phyloP scores from a whole-genome alignment of 2,329 filamentous ascomycete species.

The Xylariales sp. region DNA sequence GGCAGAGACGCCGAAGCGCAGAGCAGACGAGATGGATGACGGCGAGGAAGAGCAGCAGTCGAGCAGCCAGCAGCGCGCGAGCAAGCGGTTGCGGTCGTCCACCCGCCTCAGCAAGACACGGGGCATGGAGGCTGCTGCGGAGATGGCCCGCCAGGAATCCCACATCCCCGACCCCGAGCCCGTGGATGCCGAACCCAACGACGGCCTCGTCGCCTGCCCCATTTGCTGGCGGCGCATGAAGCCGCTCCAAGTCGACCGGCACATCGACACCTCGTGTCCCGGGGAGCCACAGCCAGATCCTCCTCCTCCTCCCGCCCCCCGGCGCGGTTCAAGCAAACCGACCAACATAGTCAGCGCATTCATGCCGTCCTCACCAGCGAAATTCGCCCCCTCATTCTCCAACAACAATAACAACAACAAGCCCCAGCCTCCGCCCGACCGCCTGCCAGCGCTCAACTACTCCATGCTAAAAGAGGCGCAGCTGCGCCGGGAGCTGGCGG shows the following conservation, averaged over 20 bases:
- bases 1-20: constrained; percentile 63
- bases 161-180: constrained; percentile 42
- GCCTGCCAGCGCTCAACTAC: constrained; percentile 86
- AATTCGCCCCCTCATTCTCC: constrained; percentile 29
- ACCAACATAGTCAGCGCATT: constrained; percentile 35
- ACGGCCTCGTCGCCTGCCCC: constrained; percentile 85
- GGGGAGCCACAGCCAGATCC: constrained; percentile 52
- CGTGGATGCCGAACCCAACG: constrained; percentile 57
- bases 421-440: constrained; percentile 59
- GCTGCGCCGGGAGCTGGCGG: constrained; percentile 82
- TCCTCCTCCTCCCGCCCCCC: constrained; percentile 15
- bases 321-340: constrained; percentile 28
- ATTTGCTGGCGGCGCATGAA: constrained; percentile 86
- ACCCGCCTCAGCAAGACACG: constrained; percentile 60
- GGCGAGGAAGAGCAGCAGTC: constrained; percentile 29
- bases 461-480: constrained; percentile 83
- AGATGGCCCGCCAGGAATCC: constrained; percentile 51
- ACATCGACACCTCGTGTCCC: constrained; percentile 75
- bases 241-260: constrained; percentile 78
- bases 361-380: constrained; percentile 31
- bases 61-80: constrained; percentile 48
- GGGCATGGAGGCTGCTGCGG: constrained; percentile 53
- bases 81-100: constrained; percentile 66
- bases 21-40: constrained; percentile 52
- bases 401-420: background rate